phyloP scores from a whole-genome alignment of 768 basidiomycete species.

The Pluteus cervinus region DNA sequence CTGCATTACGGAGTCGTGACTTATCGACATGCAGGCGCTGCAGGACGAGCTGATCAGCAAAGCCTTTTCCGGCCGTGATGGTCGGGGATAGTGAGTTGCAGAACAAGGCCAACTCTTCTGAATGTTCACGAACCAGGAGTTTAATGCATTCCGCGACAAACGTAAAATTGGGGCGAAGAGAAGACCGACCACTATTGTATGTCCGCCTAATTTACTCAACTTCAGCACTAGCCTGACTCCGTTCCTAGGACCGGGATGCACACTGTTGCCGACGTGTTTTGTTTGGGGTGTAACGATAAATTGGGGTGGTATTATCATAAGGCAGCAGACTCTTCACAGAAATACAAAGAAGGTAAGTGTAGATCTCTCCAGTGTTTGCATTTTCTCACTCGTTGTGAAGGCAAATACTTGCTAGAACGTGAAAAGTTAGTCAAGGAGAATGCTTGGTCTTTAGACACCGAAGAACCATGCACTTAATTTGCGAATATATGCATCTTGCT shows the following conservation, averaged over 20 bases:
- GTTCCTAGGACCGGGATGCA: slow-evolving; percentile 66
- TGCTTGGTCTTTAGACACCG: slow-evolving; percentile 68
- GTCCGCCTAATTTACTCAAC: slow-evolving; percentile 7
- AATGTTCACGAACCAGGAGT: slow-evolving; percentile 27
- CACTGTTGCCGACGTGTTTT: slow-evolving; percentile 76
- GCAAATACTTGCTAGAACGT: slow-evolving; percentile 76
- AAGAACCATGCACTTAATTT: no score
- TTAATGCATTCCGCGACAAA: slow-evolving; percentile 76
- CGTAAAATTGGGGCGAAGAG: slow-evolving; percentile 64
- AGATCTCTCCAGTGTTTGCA: neutral
- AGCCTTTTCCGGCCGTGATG: slow-evolving; percentile 78
- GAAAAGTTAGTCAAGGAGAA: slow-evolving; percentile 82
- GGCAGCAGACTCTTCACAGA: slow-evolving; percentile 70
- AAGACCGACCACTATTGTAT: slow-evolving; percentile 71
- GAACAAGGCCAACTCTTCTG: slow-evolving; percentile 1
- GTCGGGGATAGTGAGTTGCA: slow-evolving; percentile 65
- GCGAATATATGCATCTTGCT: no score
- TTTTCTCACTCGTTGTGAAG: slow-evolving; percentile 25
- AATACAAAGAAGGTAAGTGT: slow-evolving; percentile 74
- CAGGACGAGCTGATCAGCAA: slow-evolving; percentile 86
- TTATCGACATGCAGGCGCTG: slow-evolving; percentile 42
- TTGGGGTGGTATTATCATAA: slow-evolving; percentile 83
- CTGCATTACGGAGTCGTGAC: neutral
- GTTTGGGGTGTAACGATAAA: slow-evolving; percentile 71
- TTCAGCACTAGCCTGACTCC: slow-evolving; percentile 1